Conservation (phyloP, 2,329 filamentous ascomycete genomes). For the Nothopassalora personata region DNA sequence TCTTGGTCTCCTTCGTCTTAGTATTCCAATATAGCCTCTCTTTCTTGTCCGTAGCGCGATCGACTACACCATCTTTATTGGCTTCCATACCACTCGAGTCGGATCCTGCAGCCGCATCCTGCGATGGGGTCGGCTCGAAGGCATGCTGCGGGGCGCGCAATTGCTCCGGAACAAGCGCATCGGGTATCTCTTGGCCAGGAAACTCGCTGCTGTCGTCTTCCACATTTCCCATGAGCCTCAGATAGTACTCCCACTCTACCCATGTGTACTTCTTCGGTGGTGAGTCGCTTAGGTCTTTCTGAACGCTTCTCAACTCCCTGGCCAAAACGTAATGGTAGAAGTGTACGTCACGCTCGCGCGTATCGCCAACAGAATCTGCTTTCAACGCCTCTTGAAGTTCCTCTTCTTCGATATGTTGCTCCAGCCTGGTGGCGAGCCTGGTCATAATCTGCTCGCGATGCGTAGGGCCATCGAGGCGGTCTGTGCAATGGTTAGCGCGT, state of each 20-base stretch:
- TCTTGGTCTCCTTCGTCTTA: slow-evolving; percentile 14
- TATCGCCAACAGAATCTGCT: slow-evolving; percentile 36
- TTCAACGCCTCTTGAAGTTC: slow-evolving; percentile 34
- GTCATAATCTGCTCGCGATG: slow-evolving; percentile 20
- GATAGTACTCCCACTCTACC: slow-evolving; percentile 45
- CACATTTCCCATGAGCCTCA: slow-evolving; percentile 44
- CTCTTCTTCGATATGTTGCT: slow-evolving; percentile 36
- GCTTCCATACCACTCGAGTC: not conserved
- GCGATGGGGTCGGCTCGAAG: not conserved
- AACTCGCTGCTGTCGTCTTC: slow-evolving; percentile 35
- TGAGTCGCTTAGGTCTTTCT: slow-evolving; percentile 37
- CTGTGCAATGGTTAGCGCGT: not conserved
- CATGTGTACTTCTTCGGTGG: slow-evolving; percentile 36
- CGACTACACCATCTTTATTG: slow-evolving; percentile 23
- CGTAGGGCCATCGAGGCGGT: slow-evolving; percentile 10
- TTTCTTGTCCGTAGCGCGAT: slow-evolving; percentile 14
- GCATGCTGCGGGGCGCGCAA: not conserved
- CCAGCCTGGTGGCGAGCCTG: slow-evolving; percentile 23
- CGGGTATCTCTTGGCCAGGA: slow-evolving; percentile 11
- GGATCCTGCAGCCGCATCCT: not conserved
- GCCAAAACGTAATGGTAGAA: slow-evolving; percentile 49
- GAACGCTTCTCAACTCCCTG: slow-evolving; percentile 40
- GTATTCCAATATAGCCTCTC: slow-evolving; percentile 10
- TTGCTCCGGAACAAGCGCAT: not conserved
- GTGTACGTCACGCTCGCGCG: slow-evolving; percentile 43